Percentiles rank a stretch among this genome's conserved stretches.
phyloP scores from a whole-genome alignment of 257 asterid genomes.

The Nicotiana noctiflora region DNA sequence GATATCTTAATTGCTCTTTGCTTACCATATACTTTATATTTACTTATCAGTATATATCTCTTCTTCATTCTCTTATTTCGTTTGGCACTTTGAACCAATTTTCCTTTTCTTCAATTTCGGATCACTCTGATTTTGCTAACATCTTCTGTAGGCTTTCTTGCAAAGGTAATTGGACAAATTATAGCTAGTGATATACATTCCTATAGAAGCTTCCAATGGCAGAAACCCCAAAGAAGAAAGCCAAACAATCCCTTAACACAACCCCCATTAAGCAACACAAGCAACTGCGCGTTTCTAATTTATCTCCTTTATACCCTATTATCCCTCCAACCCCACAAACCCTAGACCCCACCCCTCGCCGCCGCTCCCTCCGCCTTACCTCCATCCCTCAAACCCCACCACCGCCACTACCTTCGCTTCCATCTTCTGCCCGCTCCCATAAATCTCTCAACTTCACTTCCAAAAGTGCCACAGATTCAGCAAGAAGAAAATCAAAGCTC shows the following conservation, averaged over 20 bases:
- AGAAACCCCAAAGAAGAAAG: slow-evolving; percentile 44
- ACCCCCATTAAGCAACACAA: slow-evolving; percentile 8
- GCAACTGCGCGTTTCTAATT: not conserved
- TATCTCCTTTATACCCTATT: slow-evolving; percentile 23
- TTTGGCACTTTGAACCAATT: not conserved
- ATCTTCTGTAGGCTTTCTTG: not conserved
- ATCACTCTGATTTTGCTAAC: not conserved
- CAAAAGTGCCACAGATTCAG: slow-evolving; percentile 16
- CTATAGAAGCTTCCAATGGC: slow-evolving; percentile 29
- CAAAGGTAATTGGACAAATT: not conserved
- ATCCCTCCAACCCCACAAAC: slow-evolving; percentile 50
- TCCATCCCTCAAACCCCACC: slow-evolving; percentile 30
- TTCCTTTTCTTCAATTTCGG: not conserved
- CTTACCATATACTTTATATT: not conserved
- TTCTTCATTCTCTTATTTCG: not conserved
- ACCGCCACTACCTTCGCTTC: slow-evolving; percentile 7
- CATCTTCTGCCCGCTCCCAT: not conserved
- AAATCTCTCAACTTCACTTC: slow-evolving; percentile 26
- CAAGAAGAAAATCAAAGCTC: not conserved
- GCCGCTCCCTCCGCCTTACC: slow-evolving; percentile 62
- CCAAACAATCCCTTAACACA: slow-evolving; percentile 20
- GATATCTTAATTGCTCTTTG: too few relatives aligned
- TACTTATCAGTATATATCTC: not conserved
- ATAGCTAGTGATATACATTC: not conserved
- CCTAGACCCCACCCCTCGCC: slow-evolving; percentile 31